Evolutionary conservation across 306 rosid genomes (phyloP).

Genomic region (Dicorynia guianensis): DNA sequence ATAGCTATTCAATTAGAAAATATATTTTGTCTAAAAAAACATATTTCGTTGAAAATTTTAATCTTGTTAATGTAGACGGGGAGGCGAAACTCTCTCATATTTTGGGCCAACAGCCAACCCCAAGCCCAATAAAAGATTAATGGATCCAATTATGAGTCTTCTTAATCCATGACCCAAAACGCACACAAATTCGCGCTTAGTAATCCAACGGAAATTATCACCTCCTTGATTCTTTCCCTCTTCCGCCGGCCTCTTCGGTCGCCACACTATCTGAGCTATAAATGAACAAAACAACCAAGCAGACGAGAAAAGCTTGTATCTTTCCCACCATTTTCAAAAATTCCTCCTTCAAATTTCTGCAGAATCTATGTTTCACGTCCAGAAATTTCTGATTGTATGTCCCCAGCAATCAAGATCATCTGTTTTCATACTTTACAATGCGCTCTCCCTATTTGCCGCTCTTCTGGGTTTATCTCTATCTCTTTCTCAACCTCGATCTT

Average conservation of each 20-base stretch:
- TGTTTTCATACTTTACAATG: constrained; percentile 35
- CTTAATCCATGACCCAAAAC: no score
- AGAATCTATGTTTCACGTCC: neutral
- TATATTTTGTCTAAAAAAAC: no score
- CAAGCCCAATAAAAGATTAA: no score
- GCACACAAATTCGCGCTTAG: no score
- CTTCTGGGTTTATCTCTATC: constrained; percentile 38
- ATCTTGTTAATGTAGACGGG: no score
- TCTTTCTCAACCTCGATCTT: constrained; percentile 36
- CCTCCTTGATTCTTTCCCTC: neutral
- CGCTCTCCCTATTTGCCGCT: constrained; percentile 6
- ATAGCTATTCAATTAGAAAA: no score
- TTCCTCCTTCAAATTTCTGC: neutral
- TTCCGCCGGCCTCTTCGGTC: neutral
- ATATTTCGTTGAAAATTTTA: no score
- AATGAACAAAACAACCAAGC: neutral
- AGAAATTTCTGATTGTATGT: neutral
- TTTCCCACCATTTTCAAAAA: neutral
- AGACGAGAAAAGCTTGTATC: neutral
- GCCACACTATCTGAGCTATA: no score
- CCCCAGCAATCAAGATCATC: neutral
- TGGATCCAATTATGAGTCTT: no score
- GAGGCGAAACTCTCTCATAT: no score
- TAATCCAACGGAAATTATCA: no score
- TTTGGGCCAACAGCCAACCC: no score